A percentile compares a stretch with the other conserved stretches of the same genome.
phyloP scores from a whole-genome alignment of 345 rosid genomes.

The Bretschneidera sinensis region DNA sequence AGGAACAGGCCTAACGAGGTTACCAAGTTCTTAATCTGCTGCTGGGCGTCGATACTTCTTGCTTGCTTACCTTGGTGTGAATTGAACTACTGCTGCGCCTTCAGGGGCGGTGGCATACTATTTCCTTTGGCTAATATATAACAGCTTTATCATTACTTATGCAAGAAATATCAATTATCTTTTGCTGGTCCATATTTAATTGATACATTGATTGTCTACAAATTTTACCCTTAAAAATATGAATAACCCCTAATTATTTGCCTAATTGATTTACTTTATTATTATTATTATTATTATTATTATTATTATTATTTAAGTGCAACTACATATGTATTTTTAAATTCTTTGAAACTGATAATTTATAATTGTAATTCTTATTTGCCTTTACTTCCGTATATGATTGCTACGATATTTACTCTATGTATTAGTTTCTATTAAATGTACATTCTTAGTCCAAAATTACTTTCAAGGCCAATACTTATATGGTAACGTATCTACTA shows the following conservation, averaged over 20 bases:
- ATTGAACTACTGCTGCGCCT: neutral
- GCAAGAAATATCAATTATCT: too few relatives aligned
- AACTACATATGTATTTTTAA: too few relatives aligned
- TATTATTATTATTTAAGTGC: too few relatives aligned
- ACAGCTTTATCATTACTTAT: neutral
- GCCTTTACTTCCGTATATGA: slow-evolving; percentile 12
- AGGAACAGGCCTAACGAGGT: neutral
- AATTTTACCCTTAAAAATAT: too few relatives aligned
- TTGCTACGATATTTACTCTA: slow-evolving; percentile 3
- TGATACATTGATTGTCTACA: too few relatives aligned
- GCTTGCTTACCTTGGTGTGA: too few relatives aligned
- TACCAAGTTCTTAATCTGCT: neutral
- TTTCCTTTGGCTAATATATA: neutral
- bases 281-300: too few relatives aligned
- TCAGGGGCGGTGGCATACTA: neutral
- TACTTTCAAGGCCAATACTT: slow-evolving; percentile 36
- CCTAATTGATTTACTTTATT: too few relatives aligned
- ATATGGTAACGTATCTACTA: slow-evolving; percentile 55
- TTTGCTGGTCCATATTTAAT: too few relatives aligned
- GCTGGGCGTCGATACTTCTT: too few relatives aligned
- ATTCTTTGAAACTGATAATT: too few relatives aligned
- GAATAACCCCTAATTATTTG: too few relatives aligned
- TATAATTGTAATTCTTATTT: slow-evolving; percentile 8
- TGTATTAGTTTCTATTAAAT: slow-evolving; percentile 16
- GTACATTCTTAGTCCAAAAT: slow-evolving; percentile 15